Percentiles rank a stretch among this genome's conserved stretches.
phyloP scores from a whole-genome alignment of 768 basidiomycete species.

The Lepiota brunneoincarnata region DNA sequence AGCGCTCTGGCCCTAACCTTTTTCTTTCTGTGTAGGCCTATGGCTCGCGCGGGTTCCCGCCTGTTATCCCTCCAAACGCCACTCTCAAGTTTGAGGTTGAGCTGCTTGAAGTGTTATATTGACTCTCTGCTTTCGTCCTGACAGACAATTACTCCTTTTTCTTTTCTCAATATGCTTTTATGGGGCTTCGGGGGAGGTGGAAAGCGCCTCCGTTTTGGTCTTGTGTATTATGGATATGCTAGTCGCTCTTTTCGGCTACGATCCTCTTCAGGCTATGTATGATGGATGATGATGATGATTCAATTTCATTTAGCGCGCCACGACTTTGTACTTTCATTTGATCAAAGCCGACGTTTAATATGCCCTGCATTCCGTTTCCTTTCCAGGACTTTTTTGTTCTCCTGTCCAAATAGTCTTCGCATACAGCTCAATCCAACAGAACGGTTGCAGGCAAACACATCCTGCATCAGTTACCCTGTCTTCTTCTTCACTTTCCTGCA shows the following conservation, averaged over 20 bases:
- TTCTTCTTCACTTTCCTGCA: too few species aligned
- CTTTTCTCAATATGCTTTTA: not conserved
- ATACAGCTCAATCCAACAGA: too few species aligned
- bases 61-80: constrained; percentile 75
- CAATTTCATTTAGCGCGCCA: too few species aligned
- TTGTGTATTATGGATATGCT: not conserved
- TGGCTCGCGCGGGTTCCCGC: constrained; percentile 72
- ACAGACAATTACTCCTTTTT: not conserved
- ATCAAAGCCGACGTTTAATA: too few species aligned
- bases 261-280: not conserved
- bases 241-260: not conserved
- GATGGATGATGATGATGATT: too few species aligned
- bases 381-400: too few species aligned
- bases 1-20: constrained; percentile 3
- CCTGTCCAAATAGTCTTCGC: too few species aligned
- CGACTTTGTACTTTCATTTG: too few species aligned
- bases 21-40: constrained; percentile 50
- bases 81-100: constrained; percentile 84
- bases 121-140: not conserved
- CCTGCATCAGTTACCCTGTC: too few species aligned
- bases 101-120: constrained; percentile 55
- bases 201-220: not conserved
- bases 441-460: too few species aligned
- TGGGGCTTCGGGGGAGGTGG: constrained; percentile 9
- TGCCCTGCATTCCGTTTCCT: too few species aligned